These are phyloP conservation scores for Dryas drummondii DNA, from an alignment of 306 rosid genomes.

Conservation along the genomic window DNA sequence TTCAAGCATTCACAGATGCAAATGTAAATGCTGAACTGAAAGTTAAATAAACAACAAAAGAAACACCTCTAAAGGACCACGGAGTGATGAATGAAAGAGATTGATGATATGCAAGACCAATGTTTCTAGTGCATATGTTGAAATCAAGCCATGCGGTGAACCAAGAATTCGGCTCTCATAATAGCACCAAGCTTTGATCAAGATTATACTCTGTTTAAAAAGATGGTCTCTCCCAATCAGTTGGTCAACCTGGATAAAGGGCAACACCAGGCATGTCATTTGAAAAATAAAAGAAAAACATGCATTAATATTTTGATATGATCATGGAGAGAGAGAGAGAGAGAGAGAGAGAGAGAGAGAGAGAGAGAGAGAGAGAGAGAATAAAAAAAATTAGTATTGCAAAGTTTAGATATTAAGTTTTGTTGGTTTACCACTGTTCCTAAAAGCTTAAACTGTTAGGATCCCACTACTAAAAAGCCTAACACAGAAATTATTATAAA, in stretches of 20 bases:
- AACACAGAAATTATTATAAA: not conserved
- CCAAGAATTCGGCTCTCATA: constrained; percentile 78
- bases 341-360: not conserved
- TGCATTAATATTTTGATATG: not conserved
- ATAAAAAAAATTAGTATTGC: not conserved
- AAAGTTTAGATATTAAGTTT: not conserved
- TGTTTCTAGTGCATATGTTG: constrained; percentile 67
- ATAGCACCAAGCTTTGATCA: constrained; percentile 78
- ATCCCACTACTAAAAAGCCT: not conserved
- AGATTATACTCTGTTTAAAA: constrained; percentile 58
- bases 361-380: not conserved
- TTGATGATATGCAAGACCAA: constrained; percentile 60
- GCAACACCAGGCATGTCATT: constrained; percentile 18
- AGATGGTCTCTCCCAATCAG: constrained; percentile 60
- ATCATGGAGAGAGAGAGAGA: not conserved
- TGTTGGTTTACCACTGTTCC: constrained; percentile 1
- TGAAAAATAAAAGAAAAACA: not conserved
- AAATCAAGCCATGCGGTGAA: constrained; percentile 57
- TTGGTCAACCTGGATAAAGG: constrained; percentile 47
- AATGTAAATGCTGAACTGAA: constrained; percentile 21
- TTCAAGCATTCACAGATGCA: constrained; percentile 21
- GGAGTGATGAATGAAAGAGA: constrained; percentile 50
- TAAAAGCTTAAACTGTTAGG: not conserved
- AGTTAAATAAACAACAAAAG: constrained; percentile 12
- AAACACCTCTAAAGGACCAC: constrained; percentile 73